phyloP scores from a whole-genome alignment of 805 yeast species.

The Groenewaldozyma tartarivorans region DNA sequence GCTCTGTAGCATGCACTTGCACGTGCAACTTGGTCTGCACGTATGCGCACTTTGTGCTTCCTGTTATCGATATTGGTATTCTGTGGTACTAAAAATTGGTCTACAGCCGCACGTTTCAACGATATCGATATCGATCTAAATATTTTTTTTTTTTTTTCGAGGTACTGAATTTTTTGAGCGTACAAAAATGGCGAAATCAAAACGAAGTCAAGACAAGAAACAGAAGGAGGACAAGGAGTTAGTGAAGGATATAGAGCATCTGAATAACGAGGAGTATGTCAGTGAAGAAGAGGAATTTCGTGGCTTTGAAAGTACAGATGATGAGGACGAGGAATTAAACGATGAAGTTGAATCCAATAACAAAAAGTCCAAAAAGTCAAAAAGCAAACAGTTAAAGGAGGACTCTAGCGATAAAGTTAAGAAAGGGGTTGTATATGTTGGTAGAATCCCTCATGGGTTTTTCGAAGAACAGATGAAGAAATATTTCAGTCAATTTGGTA shows the following conservation, averaged over 20 bases:
- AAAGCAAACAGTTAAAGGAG: constrained; percentile 10
- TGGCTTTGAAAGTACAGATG: constrained; percentile 22
- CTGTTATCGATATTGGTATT: no score
- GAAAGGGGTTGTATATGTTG: constrained; percentile 70
- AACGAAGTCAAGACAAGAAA: neutral
- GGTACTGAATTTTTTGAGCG: neutral
- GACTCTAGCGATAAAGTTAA: constrained; percentile 14
- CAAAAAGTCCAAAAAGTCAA: constrained; percentile 8
- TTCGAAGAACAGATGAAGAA: constrained; percentile 61
- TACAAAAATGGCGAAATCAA: neutral
- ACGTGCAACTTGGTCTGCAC: no score
- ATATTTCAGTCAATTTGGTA: constrained; percentile 89
- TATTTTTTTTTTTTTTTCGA: constrained; percentile 4
- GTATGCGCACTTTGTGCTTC: no score
- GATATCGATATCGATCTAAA: no score
- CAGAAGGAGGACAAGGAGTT: neutral
- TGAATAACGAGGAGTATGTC: constrained; percentile 14
- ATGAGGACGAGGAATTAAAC: constrained; percentile 19
- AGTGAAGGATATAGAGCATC: constrained; percentile 8
- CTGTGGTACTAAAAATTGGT: no score
- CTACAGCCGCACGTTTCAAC: no score
- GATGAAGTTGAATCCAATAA: constrained; percentile 14
- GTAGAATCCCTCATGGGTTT: constrained; percentile 89
- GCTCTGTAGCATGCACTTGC: no score
- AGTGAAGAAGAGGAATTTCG: constrained; percentile 13